Conservation (phyloP, 2,329 filamentous ascomycete species). For the Fusarium citri region DNA sequence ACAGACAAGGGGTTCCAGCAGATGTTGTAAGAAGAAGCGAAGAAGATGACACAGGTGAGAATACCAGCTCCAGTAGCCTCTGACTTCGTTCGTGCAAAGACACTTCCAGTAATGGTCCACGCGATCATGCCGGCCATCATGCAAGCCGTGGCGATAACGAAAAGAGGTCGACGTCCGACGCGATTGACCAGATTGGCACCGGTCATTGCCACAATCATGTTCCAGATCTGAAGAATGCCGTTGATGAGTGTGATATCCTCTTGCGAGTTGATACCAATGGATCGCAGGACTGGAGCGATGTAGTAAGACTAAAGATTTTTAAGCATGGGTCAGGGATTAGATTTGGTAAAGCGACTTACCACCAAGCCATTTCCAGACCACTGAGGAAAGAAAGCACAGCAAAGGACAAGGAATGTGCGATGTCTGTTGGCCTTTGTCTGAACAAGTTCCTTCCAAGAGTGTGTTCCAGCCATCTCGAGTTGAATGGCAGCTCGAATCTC, state of each 20-base stretch:
- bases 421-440: neutral
- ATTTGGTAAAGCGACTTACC: neutral
- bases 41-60: conserved; percentile 57
- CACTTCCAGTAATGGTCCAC: conserved; percentile 55
- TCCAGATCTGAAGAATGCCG: conserved; percentile 56
- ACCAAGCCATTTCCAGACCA: conserved; percentile 51
- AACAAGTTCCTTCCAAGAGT: neutral
- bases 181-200: conserved; percentile 53
- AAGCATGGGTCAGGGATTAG: neutral
- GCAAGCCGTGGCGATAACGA: conserved; percentile 54
- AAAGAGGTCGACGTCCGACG: conserved; percentile 54
- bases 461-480: neutral
- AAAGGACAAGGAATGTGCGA: neutral
- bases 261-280: conserved; percentile 53
- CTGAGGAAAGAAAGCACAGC: conserved; percentile 53
- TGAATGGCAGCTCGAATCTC: conserved; percentile 62
- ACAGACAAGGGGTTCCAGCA: conserved; percentile 59
- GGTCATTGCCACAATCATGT: conserved; percentile 55
- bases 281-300: conserved; percentile 53
- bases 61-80: conserved; percentile 51
- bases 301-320: conserved; percentile 50
- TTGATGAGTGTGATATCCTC: conserved; percentile 57
- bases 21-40: conserved; percentile 56
- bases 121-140: conserved; percentile 54
- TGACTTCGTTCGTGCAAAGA: conserved; percentile 50